A percentile compares a stretch with the other conserved stretches of the same genome.
Conservation (phyloP, 1,284 basidiomycete genomes). For the Puccinia horiana region DNA sequence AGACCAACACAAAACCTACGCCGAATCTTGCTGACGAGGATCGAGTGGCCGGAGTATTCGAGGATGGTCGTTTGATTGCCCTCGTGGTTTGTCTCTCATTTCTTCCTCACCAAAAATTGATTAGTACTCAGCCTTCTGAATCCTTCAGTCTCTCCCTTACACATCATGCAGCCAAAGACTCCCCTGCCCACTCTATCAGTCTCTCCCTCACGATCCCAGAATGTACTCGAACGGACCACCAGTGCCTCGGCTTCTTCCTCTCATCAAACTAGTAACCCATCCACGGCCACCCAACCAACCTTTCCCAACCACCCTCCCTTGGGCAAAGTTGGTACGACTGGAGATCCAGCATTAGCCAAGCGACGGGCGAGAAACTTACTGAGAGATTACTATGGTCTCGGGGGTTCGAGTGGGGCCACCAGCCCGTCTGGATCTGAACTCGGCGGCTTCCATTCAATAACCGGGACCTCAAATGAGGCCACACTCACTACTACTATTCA, state of each 20-base stretch:
- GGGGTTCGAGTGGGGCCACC: conserved; percentile 66
- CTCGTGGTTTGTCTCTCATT: not conserved
- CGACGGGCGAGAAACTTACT: conserved; percentile 65
- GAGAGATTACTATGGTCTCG: conserved; percentile 78
- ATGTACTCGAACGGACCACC: not conserved
- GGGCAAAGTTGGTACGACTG: conserved; percentile 19
- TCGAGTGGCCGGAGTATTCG: not conserved
- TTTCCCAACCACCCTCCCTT: not conserved
- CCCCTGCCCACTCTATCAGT: not conserved
- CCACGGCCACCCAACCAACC: not conserved
- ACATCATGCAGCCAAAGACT: not conserved
- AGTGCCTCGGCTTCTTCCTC: not conserved
- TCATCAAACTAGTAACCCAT: not conserved
- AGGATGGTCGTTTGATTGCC: not conserved
- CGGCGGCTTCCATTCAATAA: conserved; percentile 63
- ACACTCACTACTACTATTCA: conserved; percentile 16
- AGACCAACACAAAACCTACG: no score
- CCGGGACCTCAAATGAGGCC: conserved; percentile 78
- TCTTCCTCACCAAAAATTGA: not conserved
- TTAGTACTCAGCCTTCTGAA: no score
- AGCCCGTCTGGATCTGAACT: conserved; percentile 60
- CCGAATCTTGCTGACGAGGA: no score
- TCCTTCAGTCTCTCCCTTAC: not conserved
- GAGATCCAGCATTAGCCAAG: conserved; percentile 47
- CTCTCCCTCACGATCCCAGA: not conserved